Evolutionary conservation across 1,284 basidiomycete genomes (phyloP).

Genomic region (Pseudozyma pruni): DNA sequence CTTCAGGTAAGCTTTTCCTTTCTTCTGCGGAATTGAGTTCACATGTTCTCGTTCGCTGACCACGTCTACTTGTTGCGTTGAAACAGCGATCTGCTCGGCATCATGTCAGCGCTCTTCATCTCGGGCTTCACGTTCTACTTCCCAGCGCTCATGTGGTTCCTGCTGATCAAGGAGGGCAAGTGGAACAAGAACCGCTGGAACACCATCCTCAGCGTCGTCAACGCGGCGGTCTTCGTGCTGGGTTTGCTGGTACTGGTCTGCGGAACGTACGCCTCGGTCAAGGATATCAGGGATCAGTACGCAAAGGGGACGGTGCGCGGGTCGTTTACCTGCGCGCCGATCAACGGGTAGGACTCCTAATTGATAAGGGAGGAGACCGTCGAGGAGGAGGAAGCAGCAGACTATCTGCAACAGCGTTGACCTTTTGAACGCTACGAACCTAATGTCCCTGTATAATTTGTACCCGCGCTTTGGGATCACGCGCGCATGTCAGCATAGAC

Average conservation of each 20-base stretch:
- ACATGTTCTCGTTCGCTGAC: no score
- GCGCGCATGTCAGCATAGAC: no score
- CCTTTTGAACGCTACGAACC: no score
- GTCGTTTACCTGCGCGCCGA: conserved; percentile 40
- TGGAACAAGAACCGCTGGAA: conserved; percentile 46
- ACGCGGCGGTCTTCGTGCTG: conserved; percentile 43
- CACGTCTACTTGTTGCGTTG: no score
- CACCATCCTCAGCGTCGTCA: conserved; percentile 40
- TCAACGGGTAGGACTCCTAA: no score
- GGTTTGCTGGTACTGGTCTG: conserved; percentile 51
- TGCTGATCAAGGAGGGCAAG: conserved; percentile 48
- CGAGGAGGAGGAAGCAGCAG: background rate
- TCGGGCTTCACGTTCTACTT: conserved; percentile 58
- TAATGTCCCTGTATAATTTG: no score
- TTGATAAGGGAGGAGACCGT: no score
- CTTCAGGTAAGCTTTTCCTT: conserved; percentile 39
- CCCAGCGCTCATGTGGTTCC: conserved; percentile 71
- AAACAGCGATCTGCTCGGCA: conserved; percentile 37
- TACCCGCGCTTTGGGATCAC: no score
- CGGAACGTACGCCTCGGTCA: conserved; percentile 47
- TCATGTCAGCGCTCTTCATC: conserved; percentile 54
- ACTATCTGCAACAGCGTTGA: no score
- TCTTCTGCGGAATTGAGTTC: no score
- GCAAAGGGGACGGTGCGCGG: conserved; percentile 24
- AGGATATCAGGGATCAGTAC: conserved; percentile 45